phyloP scores from a whole-genome alignment of 176 grass and related monocot genomes.

The Aechmea fasciata region DNA sequence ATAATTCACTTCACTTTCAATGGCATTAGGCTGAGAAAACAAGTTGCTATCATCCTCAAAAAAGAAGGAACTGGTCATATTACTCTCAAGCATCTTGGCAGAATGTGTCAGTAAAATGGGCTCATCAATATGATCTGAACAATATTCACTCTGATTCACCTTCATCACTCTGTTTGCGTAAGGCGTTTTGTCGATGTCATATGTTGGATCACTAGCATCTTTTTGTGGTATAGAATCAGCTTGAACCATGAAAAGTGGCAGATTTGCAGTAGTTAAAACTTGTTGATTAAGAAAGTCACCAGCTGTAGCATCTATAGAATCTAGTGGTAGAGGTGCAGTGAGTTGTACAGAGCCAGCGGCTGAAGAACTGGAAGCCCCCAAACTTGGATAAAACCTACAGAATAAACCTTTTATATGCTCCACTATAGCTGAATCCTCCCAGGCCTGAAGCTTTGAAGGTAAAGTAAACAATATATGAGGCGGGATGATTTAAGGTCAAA shows the following conservation, averaged over 20 bases:
- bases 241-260: conserved; percentile 17
- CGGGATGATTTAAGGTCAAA: not conserved
- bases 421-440: conserved; percentile 38
- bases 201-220: conserved; percentile 21
- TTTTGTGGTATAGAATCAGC: conserved; percentile 20
- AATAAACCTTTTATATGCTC: conserved; percentile 52
- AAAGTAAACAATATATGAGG: not conserved
- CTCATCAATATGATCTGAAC: conserved; percentile 18
- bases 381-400: conserved; percentile 26
- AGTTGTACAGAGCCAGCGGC: conserved; percentile 18
- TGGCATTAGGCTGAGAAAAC: not conserved
- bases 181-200: conserved; percentile 10
- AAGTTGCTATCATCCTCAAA: conserved; percentile 11
- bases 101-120: conserved; percentile 8
- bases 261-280: conserved; percentile 19
- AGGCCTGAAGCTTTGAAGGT: conserved; percentile 35
- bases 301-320: conserved; percentile 9
- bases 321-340: conserved; percentile 4
- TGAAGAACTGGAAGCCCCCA: conserved; percentile 14
- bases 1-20: not conserved
- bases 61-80: conserved; percentile 2
- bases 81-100: conserved; percentile 15
- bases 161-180: conserved; percentile 6
- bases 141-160: conserved; percentile 15
- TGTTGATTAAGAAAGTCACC: conserved; percentile 28